Evolutionary conservation across 495 filamentous ascomycete genomes (phyloP).

Genomic region (Talaromyces adpressus): DNA sequence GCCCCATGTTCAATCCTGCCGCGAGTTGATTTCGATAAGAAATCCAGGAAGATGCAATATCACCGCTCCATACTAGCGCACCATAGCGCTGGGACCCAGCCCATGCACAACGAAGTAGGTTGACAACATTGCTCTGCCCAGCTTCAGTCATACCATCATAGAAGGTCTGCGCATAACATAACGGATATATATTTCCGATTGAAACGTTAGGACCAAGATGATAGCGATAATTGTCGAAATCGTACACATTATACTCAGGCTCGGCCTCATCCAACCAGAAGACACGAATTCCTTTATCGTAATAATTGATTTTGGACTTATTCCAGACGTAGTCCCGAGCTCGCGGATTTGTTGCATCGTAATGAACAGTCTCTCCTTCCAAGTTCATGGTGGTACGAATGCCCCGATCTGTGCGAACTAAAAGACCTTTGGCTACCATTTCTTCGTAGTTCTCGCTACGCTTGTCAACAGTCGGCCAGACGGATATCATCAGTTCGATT

Average conservation of each 20-base stretch:
- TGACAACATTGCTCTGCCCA: slow-evolving; percentile 23
- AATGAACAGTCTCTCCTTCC: slow-evolving; percentile 26
- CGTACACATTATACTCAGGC: slow-evolving; percentile 34
- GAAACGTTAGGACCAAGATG: slow-evolving; percentile 18
- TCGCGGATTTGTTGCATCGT: slow-evolving; percentile 22
- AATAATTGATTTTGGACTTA: slow-evolving; percentile 20
- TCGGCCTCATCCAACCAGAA: slow-evolving; percentile 31
- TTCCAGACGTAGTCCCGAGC: slow-evolving; percentile 18
- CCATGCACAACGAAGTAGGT: slow-evolving; percentile 23
- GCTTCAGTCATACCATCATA: slow-evolving; percentile 25
- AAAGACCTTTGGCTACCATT: slow-evolving; percentile 20
- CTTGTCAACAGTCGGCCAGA: slow-evolving; percentile 27
- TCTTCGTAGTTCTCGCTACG: slow-evolving; percentile 22
- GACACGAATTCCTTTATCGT: slow-evolving; percentile 21
- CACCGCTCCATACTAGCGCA: slow-evolving; percentile 26
- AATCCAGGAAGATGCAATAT: slow-evolving; percentile 22
- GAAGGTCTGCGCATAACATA: slow-evolving; percentile 8
- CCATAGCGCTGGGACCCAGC: slow-evolving; percentile 26
- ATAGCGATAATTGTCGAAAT: slow-evolving; percentile 47
- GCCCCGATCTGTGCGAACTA: slow-evolving; percentile 20
- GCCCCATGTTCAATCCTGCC: slow-evolving; percentile 20
- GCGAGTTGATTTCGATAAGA: slow-evolving; percentile 20
- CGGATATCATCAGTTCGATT: slow-evolving; percentile 26
- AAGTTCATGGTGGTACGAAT: slow-evolving; percentile 23
- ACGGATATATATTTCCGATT: slow-evolving; percentile 20